These are phyloP conservation scores for Globomyces sp. DNA, from an alignment of 371 early-diverging fungal species.

Conservation along the genomic window DNA sequence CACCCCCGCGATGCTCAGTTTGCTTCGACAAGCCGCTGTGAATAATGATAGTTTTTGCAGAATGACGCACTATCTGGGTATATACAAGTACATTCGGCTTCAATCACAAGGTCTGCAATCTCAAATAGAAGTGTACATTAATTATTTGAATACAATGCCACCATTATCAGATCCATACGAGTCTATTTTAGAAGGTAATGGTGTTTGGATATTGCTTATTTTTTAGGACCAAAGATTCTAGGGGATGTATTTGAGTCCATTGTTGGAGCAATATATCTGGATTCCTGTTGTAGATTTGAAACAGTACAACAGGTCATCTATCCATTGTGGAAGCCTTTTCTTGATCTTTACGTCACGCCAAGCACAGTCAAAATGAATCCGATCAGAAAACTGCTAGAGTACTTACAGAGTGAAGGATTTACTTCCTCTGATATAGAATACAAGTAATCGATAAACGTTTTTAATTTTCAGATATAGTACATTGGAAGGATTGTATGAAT, in stretches of 20 bases:
- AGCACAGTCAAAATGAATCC: slow-evolving; percentile 36
- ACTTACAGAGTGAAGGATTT: slow-evolving; percentile 37
- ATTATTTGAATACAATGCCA: slow-evolving; percentile 21
- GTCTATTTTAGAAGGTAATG: slow-evolving; percentile 17
- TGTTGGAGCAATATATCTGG: slow-evolving; percentile 81
- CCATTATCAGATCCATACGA: slow-evolving; percentile 18
- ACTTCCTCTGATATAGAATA: slow-evolving; percentile 26
- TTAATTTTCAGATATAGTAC: no score
- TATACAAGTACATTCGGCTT: slow-evolving; percentile 29
- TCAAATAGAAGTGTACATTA: slow-evolving; percentile 24
- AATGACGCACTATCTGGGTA: slow-evolving; percentile 26
- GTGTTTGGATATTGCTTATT: not conserved
- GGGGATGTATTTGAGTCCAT: slow-evolving; percentile 43
- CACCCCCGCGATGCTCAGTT: slow-evolving; percentile 70
- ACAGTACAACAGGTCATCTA: slow-evolving; percentile 31
- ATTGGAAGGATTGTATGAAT: no score
- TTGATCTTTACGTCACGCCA: slow-evolving; percentile 32
- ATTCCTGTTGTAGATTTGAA: slow-evolving; percentile 67
- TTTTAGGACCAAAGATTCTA: slow-evolving; percentile 41
- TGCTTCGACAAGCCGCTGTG: slow-evolving; percentile 80
- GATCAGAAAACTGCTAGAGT: slow-evolving; percentile 38
- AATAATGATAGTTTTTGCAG: slow-evolving; percentile 69
- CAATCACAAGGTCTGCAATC: not conserved
- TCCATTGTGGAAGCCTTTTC: slow-evolving; percentile 32
- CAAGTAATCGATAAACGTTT: no score